phyloP scores from a whole-genome alignment of 352 stramenopile species.

The Pythium biforme region DNA sequence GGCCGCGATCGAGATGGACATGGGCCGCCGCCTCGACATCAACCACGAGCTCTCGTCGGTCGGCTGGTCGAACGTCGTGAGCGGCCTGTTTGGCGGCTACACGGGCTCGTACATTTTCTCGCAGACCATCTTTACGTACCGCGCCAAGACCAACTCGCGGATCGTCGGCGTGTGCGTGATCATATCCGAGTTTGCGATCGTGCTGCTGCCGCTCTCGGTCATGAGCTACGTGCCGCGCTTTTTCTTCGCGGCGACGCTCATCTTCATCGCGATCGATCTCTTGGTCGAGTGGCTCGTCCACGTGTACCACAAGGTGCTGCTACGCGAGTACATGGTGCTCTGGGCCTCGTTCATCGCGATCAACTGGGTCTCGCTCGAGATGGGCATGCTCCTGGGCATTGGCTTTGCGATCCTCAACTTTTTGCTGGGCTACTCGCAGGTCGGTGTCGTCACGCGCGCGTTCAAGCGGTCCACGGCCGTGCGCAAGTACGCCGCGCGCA shows the following conservation, averaged over 20 bases:
- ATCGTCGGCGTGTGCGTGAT: slow-evolving; percentile 92
- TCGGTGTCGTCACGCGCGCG: slow-evolving; percentile 64
- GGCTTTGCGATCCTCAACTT: slow-evolving; percentile 87
- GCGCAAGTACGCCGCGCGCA: slow-evolving; percentile 65
- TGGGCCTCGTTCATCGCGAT: slow-evolving; percentile 94
- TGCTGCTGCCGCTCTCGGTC: slow-evolving; percentile 91
- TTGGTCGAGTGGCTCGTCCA: slow-evolving; percentile 96
- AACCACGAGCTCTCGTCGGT: slow-evolving; percentile 94
- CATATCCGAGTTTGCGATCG: slow-evolving; percentile 82
- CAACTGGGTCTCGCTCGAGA: slow-evolving; percentile 94
- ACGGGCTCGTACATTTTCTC: slow-evolving; percentile 99
- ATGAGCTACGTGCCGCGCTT: slow-evolving; percentile 95
- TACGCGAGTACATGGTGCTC: slow-evolving; percentile 92
- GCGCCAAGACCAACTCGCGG: slow-evolving; percentile 88
- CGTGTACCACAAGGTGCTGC: slow-evolving; percentile 79
- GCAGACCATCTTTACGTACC: slow-evolving; percentile 98
- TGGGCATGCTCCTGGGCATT: slow-evolving; percentile 94
- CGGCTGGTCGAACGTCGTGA: slow-evolving; percentile 96
- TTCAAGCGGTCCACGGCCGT: slow-evolving; percentile 60
- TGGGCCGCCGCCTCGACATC: slow-evolving; percentile 93
- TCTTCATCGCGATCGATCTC: slow-evolving; percentile 97
- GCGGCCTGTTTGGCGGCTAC: slow-evolving; percentile 94
- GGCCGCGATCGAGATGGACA: slow-evolving; percentile 97
- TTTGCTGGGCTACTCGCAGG: slow-evolving; percentile 72
- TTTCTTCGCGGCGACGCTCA: slow-evolving; percentile 97